Evolutionary conservation across 192 early-diverging fungal genomes (phyloP), one percentile per base, ranked within the genome.

Genomic region (Gigaspora rosea): DNA sequence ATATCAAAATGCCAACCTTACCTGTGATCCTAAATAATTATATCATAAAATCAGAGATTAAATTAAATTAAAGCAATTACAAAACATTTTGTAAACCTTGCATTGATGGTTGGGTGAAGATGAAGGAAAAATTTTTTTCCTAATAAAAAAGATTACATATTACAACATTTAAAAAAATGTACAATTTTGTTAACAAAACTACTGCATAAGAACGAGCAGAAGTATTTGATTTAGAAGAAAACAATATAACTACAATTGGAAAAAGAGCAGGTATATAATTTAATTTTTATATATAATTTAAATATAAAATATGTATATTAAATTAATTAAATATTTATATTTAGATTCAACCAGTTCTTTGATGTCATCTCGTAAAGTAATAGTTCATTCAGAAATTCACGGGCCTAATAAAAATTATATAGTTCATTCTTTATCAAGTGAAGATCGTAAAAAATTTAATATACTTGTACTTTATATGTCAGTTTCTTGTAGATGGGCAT

Each of bases 401-500:
- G 2, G 64, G 8, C 13, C n/a, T 20, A 41, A 18, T 15, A n/a
- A 66, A 41, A 66, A 66, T 66, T 66, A 41, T 66, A 66, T 66
- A 8, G 46, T 66, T 47, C 27, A n/a, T 15, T 20, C 64, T 8
- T 20, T 66, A 47, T 46, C 33, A 66, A 61, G 10, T 22, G 22
- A 18, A 8, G 58, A 61, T 61, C 16, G 10, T 3, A 9, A 61
- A 61, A 61, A 61, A 61, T 61, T 61, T 61, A 50, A 61, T 22
- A 33, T 22, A 1, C 58, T 61, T 1, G 3, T 61, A 16, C 27
- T 66, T 66, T 13, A n/a, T 41, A 10, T 66, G 9, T 20, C 64
- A 66, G 35, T 66, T 20, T 7, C 64, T 66, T 66, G 46, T 66
- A n/a, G n/a, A n/a, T n/a, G n/a, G n/a, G n/a, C n/a, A n/a, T n/a